Base-by-base conservation (phyloP, 352 stramenopile species). In the Globisporangium ultimum region DNA sequence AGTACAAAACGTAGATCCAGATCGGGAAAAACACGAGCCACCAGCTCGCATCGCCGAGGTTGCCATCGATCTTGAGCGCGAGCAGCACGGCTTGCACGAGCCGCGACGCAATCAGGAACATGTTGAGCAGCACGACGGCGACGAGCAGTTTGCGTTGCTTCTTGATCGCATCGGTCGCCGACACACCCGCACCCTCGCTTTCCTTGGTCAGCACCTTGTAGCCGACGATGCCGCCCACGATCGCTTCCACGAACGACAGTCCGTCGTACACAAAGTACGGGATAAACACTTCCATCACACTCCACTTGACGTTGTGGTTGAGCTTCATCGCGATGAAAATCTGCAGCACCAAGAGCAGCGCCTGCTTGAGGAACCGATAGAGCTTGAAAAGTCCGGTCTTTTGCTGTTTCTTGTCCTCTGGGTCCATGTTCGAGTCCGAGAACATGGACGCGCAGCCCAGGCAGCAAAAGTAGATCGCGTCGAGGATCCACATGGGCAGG, bases 301-400 rank as follows among this genome's bases (percentile, higher is more conserved):
- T 78, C 82, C 82, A 91, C 28, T 41, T 55, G 21, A 95, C 53
- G 58, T 90, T 77, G 61, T 70, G 58, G 60, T 95, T 91, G 47
- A 95, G 76, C 52, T 89, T 88, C 65, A 95, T 82, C 36, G 74
- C 83, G 41, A 95, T 54, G 55, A 95, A 91, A 71, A 95, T 69
- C 63, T 95, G 85, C 28, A 92, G 67, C 53, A 85, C 74, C 52
- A 95, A 65, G 48, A 93, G 69, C 36, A 91, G 60, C 42, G 91
- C 68, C 54, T 74, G 74, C 70, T 93, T 95, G 63, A 91, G 71
- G 58, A 94, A 89, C 64, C 80, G 72, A 64, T 89, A 91, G n/a
- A 91, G 56, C 68, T 89, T 89, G 74, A 72, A 80, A 0, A 94
- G 63, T 28, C 48, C 48, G 13, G 80, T 67, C 12, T 72, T 83